These are phyloP conservation scores for Puccinia horiana DNA, from an alignment of 1,284 basidiomycete species.

Conservation along the genomic window DNA sequence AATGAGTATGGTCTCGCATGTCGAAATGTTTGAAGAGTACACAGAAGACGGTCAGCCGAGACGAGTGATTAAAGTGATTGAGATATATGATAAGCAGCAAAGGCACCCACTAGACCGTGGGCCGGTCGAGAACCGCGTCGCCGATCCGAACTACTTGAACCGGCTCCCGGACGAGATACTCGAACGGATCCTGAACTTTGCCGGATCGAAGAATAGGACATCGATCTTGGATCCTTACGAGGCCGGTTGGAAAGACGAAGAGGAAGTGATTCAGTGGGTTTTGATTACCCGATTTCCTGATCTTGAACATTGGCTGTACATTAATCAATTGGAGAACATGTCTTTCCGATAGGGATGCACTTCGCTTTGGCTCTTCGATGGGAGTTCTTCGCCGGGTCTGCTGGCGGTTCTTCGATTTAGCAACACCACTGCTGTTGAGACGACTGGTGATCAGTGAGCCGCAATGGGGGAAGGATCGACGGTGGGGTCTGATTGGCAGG, in stretches of 20 bases:
- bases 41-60: neutral
- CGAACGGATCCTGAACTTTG: conserved; percentile 20
- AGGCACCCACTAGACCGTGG: neutral
- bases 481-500: neutral
- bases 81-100: neutral
- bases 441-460: conserved; percentile 27
- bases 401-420: conserved; percentile 27
- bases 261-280: conserved; percentile 24
- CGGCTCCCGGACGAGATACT: conserved; percentile 22
- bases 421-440: conserved; percentile 20
- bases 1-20: neutral
- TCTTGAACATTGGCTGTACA: too few relatives aligned
- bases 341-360: neutral
- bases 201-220: neutral
- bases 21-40: neutral
- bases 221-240: conserved; percentile 22
- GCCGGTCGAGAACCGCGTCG: neutral
- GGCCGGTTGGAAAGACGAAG: conserved; percentile 26
- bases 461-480: neutral
- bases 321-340: too few relatives aligned
- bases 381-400: conserved; percentile 16
- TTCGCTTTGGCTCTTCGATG: neutral
- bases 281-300: neutral
- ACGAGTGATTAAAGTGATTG: neutral
- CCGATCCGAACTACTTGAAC: conserved; percentile 6